Evolutionary conservation across 495 filamentous ascomycete species (phyloP).

Genomic region (Aspergillus panamensis): DNA sequence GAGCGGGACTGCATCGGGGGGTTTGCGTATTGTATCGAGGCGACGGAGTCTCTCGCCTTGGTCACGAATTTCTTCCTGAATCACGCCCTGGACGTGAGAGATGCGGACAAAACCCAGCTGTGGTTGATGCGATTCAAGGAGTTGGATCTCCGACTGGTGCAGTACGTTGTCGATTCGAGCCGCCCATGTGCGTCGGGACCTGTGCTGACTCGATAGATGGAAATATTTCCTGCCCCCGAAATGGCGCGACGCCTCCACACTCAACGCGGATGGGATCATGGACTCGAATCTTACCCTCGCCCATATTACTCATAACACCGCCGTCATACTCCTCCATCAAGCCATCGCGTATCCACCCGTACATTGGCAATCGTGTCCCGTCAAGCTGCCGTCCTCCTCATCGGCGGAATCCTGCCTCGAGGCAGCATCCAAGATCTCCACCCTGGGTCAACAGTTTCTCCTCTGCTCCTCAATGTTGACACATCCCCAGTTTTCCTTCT

Average conservation of each 20-base stretch:
- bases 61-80: constrained; percentile 24
- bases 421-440: constrained; percentile 25
- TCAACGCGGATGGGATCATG: constrained; percentile 22
- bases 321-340: constrained; percentile 26
- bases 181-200: not conserved
- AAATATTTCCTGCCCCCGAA: constrained; percentile 21
- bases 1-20: constrained; percentile 19
- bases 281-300: constrained; percentile 28
- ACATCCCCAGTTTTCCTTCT: constrained; percentile 28
- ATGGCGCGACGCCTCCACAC: constrained; percentile 19
- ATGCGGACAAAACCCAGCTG: constrained; percentile 13
- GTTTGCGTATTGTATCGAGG: constrained; percentile 22
- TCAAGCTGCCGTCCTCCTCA: constrained; percentile 19
- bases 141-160: constrained; percentile 13
- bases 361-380: constrained; percentile 19
- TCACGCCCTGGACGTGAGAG: constrained; percentile 13
- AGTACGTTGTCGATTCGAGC: constrained; percentile 3
- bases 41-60: constrained; percentile 20
- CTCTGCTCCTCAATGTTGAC: constrained; percentile 19
- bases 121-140: constrained; percentile 22
- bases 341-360: constrained; percentile 24
- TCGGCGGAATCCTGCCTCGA: constrained; percentile 26
- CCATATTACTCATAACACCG: constrained; percentile 28
- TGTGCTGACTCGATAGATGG: constrained; percentile 4
- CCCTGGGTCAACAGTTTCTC: constrained; percentile 22